These are phyloP conservation scores for Gossypium gossypioides DNA, from an alignment of 441 rosid genomes.

Conservation along the genomic window DNA sequence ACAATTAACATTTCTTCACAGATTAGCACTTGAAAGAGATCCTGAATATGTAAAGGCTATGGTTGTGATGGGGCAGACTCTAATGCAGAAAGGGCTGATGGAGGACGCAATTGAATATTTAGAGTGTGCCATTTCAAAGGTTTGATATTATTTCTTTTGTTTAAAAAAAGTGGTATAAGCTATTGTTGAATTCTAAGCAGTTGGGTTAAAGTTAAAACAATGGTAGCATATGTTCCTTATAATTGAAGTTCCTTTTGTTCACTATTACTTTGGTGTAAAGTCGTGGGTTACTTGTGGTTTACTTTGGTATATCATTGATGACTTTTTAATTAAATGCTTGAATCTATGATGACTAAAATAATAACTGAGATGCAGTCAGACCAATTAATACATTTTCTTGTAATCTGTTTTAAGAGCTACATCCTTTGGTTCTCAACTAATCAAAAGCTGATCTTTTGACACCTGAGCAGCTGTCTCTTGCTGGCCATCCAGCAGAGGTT, in stretches of 20 bases:
- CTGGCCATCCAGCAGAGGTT: constrained; percentile 30
- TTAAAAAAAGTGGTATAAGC: neutral
- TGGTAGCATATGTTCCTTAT: neutral
- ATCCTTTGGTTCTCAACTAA: constrained; percentile 13
- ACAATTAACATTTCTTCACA: constrained; percentile 21
- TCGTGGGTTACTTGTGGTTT: neutral
- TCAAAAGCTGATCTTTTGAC: constrained; percentile 3
- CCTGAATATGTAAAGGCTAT: constrained; percentile 49
- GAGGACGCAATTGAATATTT: constrained; percentile 54
- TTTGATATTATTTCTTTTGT: constrained; percentile 13
- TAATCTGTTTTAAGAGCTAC: constrained; percentile 4
- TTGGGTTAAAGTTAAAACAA: neutral
- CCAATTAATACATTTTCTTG: neutral
- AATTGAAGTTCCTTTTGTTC: neutral
- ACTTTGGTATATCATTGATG: neutral
- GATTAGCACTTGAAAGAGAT: constrained; percentile 67
- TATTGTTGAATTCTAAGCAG: constrained; percentile 4
- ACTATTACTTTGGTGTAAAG: neutral
- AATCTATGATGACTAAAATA: neutral
- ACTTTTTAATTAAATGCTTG: neutral
- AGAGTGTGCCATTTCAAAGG: constrained; percentile 78
- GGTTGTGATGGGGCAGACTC: constrained; percentile 62
- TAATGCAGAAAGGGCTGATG: constrained; percentile 41
- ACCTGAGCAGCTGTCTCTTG: constrained; percentile 40
- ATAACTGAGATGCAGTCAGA: neutral